Conservation (phyloP, 2,329 filamentous ascomycete genomes). For the Monosporascus cannonballus region DNA sequence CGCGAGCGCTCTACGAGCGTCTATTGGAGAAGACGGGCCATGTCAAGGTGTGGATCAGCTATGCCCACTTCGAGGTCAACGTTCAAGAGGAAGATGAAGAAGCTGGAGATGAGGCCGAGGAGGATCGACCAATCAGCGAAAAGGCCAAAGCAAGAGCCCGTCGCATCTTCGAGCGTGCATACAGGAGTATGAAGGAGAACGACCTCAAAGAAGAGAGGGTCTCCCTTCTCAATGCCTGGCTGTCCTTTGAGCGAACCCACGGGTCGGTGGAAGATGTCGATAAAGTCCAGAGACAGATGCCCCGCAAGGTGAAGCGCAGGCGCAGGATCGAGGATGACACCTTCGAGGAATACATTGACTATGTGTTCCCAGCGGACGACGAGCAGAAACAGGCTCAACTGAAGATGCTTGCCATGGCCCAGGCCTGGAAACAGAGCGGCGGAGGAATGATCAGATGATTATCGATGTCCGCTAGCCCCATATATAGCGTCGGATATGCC, state of each 20-base stretch:
- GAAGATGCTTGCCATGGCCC: conserved; percentile 77
- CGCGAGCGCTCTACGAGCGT: conserved; percentile 79
- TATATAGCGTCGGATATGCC: neutral
- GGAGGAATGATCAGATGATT: conserved; percentile 18
- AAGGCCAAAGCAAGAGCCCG: conserved; percentile 78
- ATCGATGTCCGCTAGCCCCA: neutral
- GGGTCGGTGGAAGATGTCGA: conserved; percentile 70
- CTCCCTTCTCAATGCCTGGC: conserved; percentile 84
- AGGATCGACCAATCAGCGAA: conserved; percentile 68
- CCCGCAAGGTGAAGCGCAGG: conserved; percentile 84
- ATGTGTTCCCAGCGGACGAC: conserved; percentile 94
- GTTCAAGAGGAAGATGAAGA: conserved; percentile 69
- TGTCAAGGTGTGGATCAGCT: conserved; percentile 98
- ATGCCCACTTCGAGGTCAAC: conserved; percentile 97
- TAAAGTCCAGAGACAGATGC: conserved; percentile 88
- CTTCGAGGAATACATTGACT: conserved; percentile 96
- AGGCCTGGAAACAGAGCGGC: conserved; percentile 73
- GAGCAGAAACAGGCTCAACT: conserved; percentile 77
- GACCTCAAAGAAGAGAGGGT: conserved; percentile 94
- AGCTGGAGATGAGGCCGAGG: conserved; percentile 53
- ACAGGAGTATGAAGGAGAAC: conserved; percentile 81
- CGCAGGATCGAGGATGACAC: conserved; percentile 86
- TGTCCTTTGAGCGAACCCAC: conserved; percentile 83
- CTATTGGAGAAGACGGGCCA: conserved; percentile 93
- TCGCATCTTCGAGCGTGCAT: conserved; percentile 76